Evolutionary conservation across 108 stramenopile species (phyloP).

Genomic region (Nitzschia sp.): DNA sequence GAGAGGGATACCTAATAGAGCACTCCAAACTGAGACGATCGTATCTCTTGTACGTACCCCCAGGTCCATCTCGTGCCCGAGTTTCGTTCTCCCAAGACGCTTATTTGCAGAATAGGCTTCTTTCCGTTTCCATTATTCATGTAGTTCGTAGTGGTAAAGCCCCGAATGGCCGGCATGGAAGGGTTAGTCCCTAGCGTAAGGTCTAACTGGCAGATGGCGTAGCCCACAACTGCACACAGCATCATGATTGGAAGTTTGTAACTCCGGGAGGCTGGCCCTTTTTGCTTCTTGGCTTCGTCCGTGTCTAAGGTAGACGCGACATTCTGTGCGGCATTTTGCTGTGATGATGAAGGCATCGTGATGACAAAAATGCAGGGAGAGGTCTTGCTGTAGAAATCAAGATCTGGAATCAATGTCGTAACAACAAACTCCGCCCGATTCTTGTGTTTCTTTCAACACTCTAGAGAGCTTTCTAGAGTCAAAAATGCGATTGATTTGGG

Average conservation of each 20-base stretch:
- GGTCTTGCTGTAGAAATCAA: too few species aligned
- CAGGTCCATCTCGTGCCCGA: slow-evolving; percentile 86
- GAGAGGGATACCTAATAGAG: too few species aligned
- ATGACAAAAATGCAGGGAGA: not conserved
- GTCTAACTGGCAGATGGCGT: not conserved
- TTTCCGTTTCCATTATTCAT: not conserved
- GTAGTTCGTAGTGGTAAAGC: not conserved
- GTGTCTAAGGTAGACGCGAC: not conserved
- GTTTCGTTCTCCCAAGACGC: slow-evolving; percentile 80
- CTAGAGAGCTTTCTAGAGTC: too few species aligned
- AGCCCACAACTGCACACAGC: slow-evolving; percentile 6
- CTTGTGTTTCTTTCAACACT: too few species aligned
- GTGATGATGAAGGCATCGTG: not conserved
- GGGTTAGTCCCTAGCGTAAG: not conserved
- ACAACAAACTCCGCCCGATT: too few species aligned
- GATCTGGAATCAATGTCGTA: too few species aligned
- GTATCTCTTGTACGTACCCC: slow-evolving; percentile 45
- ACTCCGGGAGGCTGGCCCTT: not conserved
- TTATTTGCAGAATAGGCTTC: slow-evolving; percentile 8
- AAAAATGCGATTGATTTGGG: too few species aligned
- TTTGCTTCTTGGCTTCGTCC: not conserved
- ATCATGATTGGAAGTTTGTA: not conserved
- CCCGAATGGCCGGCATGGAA: not conserved
- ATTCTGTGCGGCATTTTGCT: not conserved
- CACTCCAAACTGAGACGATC: too few species aligned